Percentiles rank a stretch among this genome's conserved stretches.
Evolutionary conservation across 1,139 yeast genomes (phyloP).

Genomic region (Scheffersomyces quercinus): DNA sequence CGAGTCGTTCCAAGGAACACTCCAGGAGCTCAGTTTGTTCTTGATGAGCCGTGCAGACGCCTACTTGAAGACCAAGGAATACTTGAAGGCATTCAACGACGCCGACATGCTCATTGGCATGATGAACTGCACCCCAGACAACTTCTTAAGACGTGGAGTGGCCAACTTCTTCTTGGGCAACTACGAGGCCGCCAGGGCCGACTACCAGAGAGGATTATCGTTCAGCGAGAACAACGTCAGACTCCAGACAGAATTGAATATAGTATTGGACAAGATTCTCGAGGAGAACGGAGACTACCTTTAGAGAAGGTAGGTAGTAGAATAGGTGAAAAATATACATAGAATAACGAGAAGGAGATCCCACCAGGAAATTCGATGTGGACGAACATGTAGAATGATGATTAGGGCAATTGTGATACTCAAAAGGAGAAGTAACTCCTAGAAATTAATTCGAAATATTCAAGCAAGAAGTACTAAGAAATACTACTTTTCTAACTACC

Average conservation of each 20-base stretch:
- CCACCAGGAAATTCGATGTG: background rate
- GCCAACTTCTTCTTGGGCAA: slow-evolving; percentile 71
- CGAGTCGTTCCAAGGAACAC: slow-evolving; percentile 78
- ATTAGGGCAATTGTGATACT: no score
- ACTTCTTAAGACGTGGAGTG: slow-evolving; percentile 80
- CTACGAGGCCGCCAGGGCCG: slow-evolving; percentile 70
- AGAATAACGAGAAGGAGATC: background rate
- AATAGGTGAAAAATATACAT: background rate
- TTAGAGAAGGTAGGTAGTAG: slow-evolving; percentile 3
- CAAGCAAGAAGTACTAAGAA: no score
- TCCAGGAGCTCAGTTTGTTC: slow-evolving; percentile 74
- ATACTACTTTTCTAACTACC: no score
- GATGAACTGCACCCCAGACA: slow-evolving; percentile 71
- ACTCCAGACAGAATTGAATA: slow-evolving; percentile 40
- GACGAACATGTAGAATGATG: no score
- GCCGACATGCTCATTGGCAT: slow-evolving; percentile 69
- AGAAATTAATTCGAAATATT: no score
- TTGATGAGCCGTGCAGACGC: slow-evolving; percentile 85
- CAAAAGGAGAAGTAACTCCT: no score
- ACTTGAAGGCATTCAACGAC: slow-evolving; percentile 77
- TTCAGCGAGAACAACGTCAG: slow-evolving; percentile 56
- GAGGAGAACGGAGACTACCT: slow-evolving; percentile 52
- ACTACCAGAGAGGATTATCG: slow-evolving; percentile 75
- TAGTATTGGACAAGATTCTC: slow-evolving; percentile 46
- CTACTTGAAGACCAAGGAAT: slow-evolving; percentile 61